Evolutionary conservation across 768 basidiomycete species (phyloP).

Genomic region (Collybiopsis luxurians): DNA sequence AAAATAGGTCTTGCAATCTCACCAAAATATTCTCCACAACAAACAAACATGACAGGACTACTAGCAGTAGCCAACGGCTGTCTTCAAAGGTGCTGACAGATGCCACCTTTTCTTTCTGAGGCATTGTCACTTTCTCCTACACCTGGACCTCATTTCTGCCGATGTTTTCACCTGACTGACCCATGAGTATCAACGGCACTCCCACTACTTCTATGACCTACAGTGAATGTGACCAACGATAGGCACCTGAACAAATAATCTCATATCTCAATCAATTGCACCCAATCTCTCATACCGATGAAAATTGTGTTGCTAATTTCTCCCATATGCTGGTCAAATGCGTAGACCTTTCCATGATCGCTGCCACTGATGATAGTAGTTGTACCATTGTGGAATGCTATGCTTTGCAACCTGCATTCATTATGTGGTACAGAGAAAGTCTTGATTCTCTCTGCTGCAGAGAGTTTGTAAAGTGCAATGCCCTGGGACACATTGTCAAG

Average conservation of each 20-base stretch:
- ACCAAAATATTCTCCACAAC: background rate
- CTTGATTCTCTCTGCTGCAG: background rate
- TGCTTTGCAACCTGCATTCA: background rate
- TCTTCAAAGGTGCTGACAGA: background rate
- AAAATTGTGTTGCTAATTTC: background rate
- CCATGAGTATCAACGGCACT: background rate
- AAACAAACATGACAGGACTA: background rate
- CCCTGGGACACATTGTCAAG: background rate
- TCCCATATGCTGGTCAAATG: background rate
- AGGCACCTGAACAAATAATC: background rate
- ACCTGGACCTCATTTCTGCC: background rate
- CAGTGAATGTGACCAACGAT: background rate
- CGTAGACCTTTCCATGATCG: slow-evolving; percentile 2
- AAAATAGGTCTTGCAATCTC: background rate
- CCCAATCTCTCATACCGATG: background rate
- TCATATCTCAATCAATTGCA: background rate
- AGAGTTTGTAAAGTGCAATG: background rate
- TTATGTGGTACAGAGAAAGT: background rate
- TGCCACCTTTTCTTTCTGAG: background rate
- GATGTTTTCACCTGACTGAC: background rate
- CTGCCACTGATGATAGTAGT: background rate
- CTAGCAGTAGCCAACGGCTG: background rate
- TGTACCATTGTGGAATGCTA: background rate
- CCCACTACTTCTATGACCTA: background rate
- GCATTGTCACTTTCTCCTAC: background rate